Base-by-base conservation (phyloP, 2,329 filamentous ascomycete genomes). In the Talaromyces funiculosus region DNA sequence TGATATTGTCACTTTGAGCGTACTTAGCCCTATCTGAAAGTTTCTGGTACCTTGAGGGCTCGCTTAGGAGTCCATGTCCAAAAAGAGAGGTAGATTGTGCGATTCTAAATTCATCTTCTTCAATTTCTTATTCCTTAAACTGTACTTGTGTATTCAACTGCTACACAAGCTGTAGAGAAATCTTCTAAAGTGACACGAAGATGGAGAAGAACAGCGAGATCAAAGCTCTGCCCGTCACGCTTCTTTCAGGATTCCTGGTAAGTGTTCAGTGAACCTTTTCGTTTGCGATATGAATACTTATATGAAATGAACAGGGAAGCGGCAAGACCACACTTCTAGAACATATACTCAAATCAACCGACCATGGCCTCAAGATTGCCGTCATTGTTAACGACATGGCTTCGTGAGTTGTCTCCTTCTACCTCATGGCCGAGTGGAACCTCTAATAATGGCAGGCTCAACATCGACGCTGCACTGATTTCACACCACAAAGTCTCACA, bases 371-470 rank as follows among this genome's bases (percentile, higher is more conserved):
- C 8, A 80, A 82, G 1, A 88, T 90, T 61, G 88, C 86, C 0
- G 84, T 90, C 14, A 87, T 90, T 22, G 87, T 90, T 38, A 90
- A 90, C 65, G 88, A 90, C 62, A 89, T 90, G 74, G 84, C 83
- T 63, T 79, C 80, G 81, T 82, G 54, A 65, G 79, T 72, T 10
- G 16, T 14, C 18, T 18, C 3, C 8, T 2, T 1, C 0, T 3
- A 10, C 31, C 31, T 33, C 3, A 12, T 33, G 31, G 3, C 9
- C 12, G 8, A 9, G 31, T 8, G 8, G 12, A 10, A 2, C 12
- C 31, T 33, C 31, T 33, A 33, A 33, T 10, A 10, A 33, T 33
- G 12, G 9, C 31, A 84, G 82, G 0, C 76, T 88, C 55, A 89
- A 89, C 64, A 83, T 89, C 64, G 86, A 89, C 61, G 86, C 85